Conservation (phyloP, 495 filamentous ascomycete genomes). For the Xylaria grammica region DNA sequence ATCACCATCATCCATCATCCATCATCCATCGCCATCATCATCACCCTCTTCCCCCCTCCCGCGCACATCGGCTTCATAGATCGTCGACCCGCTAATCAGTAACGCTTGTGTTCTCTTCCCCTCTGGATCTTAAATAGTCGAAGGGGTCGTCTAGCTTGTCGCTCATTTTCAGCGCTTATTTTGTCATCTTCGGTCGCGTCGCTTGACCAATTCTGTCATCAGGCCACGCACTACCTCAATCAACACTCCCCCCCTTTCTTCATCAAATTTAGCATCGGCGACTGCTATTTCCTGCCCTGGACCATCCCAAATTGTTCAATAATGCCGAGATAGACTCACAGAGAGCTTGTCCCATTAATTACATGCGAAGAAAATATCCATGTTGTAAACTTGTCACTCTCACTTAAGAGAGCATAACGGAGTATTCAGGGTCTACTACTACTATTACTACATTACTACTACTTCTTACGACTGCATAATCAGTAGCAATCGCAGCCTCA, state of each 20-base stretch:
- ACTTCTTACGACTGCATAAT: conserved; percentile 18
- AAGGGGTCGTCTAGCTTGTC: conserved; percentile 11
- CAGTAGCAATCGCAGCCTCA: conserved; percentile 27
- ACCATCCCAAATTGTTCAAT: conserved; percentile 21
- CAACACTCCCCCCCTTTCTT: not conserved
- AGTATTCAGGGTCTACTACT: conserved; percentile 21
- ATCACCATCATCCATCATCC: not conserved
- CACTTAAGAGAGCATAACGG: conserved; percentile 25
- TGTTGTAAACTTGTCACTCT: conserved; percentile 27
- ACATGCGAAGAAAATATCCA: conserved; percentile 19
- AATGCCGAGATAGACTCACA: conserved; percentile 24
- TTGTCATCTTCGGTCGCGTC: conserved; percentile 18
- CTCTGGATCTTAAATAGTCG: conserved; percentile 6
- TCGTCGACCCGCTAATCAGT: conserved; percentile 10
- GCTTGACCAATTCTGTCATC: conserved; percentile 1
- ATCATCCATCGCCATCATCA: conserved; percentile 3
- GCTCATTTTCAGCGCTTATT: not conserved
- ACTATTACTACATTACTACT: conserved; percentile 18
- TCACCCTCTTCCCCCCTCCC: not conserved
- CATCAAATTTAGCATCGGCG: not conserved
- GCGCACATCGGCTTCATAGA: conserved; percentile 1
- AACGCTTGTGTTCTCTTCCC: not conserved
- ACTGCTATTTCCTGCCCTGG: conserved; percentile 6
- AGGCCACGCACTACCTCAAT: conserved; percentile 6
- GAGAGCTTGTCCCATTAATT: conserved; percentile 20